A percentile compares a stretch with the other conserved stretches of the same genome.
Conservation (phyloP, 148 eudicot genomes). For the Rhododendron kiyosumense region DNA sequence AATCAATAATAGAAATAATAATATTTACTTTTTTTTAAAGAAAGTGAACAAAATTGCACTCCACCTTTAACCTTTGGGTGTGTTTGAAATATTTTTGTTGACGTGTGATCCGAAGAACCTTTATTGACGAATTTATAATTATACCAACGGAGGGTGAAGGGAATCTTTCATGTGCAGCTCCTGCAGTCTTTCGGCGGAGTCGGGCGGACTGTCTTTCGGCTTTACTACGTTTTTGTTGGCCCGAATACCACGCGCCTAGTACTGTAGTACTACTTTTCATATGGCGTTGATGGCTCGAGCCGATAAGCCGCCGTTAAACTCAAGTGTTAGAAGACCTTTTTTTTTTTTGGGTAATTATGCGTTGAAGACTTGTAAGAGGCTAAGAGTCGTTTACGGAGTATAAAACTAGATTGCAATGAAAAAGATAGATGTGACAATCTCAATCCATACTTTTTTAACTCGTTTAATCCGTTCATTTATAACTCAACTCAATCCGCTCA, state of each 20-base stretch:
- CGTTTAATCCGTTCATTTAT: no score
- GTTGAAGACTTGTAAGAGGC: no score
- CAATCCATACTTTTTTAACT: no score
- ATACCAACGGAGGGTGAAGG: neutral
- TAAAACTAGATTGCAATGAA: no score
- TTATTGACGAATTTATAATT: no score
- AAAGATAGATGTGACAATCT: no score
- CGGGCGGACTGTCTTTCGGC: neutral
- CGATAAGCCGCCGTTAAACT: neutral
- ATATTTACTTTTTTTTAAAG: accelerated
- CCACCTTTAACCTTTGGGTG: no score
- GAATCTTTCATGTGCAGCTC: neutral
- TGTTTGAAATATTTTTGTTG: neutral
- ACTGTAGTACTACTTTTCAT: neutral
- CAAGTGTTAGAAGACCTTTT: neutral
- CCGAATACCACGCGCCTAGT: neutral
- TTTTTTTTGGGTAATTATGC: no score
- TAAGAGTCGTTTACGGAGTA: no score
- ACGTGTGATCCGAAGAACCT: neutral
- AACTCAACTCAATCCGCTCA: no score
- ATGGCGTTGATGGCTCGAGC: neutral
- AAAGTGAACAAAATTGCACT: no score
- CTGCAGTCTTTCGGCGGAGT: neutral
- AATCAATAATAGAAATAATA: no score
- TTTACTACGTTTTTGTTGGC: neutral